Conservation (phyloP, 2,329 filamentous ascomycete genomes). For the Colletotrichum scovillei region DNA sequence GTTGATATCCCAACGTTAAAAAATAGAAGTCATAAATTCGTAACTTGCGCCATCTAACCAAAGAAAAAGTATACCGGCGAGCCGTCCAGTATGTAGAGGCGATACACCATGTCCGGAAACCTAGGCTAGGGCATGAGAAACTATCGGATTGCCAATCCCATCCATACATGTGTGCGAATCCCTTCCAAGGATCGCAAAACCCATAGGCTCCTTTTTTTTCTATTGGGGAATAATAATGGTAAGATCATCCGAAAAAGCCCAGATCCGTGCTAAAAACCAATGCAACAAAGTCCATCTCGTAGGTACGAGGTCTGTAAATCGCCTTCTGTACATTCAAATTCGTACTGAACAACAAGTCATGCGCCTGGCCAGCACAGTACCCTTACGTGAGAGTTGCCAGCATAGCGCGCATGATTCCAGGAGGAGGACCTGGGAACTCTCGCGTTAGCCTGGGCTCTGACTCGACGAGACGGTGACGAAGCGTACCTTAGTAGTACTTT, state of each 20-base stretch:
- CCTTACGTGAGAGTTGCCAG: conserved; percentile 74
- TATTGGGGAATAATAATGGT: conserved; percentile 28
- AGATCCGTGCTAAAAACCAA: neutral
- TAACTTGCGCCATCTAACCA: neutral
- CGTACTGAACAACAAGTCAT: neutral
- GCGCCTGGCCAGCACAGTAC: neutral
- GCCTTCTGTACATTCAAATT: conserved; percentile 20
- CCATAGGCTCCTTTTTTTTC: conserved; percentile 23
- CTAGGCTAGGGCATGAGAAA: neutral
- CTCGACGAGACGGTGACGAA: conserved; percentile 34
- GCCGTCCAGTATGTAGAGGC: neutral
- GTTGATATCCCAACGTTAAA: too few relatives aligned
- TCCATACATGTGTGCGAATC: neutral
- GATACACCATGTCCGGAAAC: neutral
- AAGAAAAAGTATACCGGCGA: neutral
- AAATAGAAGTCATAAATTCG: conserved; percentile 12
- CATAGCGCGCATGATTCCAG: conserved; percentile 75
- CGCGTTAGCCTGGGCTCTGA: conserved; percentile 38
- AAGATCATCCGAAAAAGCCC: conserved; percentile 3
- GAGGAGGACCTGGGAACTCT: conserved; percentile 66
- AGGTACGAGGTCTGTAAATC: conserved; percentile 1
- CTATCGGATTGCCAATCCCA: neutral
- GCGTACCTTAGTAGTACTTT: conserved; percentile 72
- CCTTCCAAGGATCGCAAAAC: neutral
- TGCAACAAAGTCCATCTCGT: conserved; percentile 13